phyloP scores from a whole-genome alignment of 1,139 yeast genomes.

The Yamadazyma trypodendri region DNA sequence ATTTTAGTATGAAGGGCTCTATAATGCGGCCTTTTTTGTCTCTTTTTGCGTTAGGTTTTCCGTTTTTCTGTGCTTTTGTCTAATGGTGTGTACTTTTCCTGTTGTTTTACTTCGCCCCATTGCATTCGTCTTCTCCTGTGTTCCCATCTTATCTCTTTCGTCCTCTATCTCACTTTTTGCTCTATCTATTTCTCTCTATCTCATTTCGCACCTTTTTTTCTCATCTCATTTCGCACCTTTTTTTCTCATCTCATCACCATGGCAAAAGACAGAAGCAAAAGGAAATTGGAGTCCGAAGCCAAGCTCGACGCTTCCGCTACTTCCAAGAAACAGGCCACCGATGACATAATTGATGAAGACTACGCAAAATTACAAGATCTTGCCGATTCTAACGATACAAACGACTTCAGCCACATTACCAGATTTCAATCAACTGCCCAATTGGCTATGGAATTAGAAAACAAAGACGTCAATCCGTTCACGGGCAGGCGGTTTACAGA shows the following conservation, averaged over 20 bases:
- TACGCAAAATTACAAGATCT: conserved; percentile 3
- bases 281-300: conserved; percentile 7
- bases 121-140: no score
- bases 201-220: conserved; percentile 3
- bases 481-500: conserved; percentile 62
- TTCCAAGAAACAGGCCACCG: conserved; percentile 8
- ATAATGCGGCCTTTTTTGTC: no score
- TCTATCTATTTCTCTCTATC: background rate
- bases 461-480: conserved; percentile 71
- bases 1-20: no score
- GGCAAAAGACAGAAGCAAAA: conserved; percentile 12
- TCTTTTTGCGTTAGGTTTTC: no score
- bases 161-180: background rate
- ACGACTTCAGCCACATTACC: conserved; percentile 53
- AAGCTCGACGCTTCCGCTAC: conserved; percentile 2
- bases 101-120: no score
- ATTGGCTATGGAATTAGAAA: conserved; percentile 66
- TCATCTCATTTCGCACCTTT: background rate
- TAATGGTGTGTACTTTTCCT: no score
- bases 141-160: background rate
- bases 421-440: conserved; percentile 74
- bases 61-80: no score
- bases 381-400: conserved; percentile 22
- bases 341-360: conserved; percentile 7
- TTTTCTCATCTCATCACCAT: conserved; percentile 5